Base-by-base conservation (phyloP, 2,329 filamentous ascomycete genomes). In the Pestalotiopsis sp. region DNA sequence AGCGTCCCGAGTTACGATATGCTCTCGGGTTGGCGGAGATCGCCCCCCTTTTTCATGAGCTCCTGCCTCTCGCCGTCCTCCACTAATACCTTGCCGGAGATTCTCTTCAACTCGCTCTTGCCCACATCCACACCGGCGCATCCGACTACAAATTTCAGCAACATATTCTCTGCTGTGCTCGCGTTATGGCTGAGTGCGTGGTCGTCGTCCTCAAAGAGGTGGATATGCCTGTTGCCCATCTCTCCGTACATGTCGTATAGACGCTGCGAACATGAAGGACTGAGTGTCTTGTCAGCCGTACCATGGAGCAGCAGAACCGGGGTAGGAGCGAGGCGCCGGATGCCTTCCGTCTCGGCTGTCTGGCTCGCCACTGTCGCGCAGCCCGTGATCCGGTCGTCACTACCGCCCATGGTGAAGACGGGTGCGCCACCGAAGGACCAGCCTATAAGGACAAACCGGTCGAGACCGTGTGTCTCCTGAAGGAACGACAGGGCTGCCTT, bases 371-470 rank as follows among this genome's bases (percentile, higher is more conserved):
- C 72, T 1, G 80, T 81, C 2, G 81, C 81, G 27, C 80, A 79
- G 2, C 80, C 81, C 0, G 36, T 62, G 31, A 62, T 62, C 14
- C 59, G 59, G 59, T 62, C 59, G 36, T 62, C 77, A 68, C 25
- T 80, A 73, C 4, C 81, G 72, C 36, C 81, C 13, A 79, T 76
- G 0, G 77, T 79, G 72, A 82, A 81, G 20, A 80, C 81, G 0
- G 81, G 81, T 23, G 80, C 81, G 5, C 81, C 79, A 23, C 82
- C 80, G 65, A 83, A 83, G 12, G 78, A 81, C 82, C 81, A 83
- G 60, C 82, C 82, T 1, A 82, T 75, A 14, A 83, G 68, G 5
- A 83, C 80, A 71, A 83, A 82, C 27, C 71, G 74, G n/a, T 68
- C 69, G 1, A 80, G 73, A 0, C 70, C 73, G 69, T 76, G 79